A percentile compares a stretch with the other conserved stretches of the same genome.
Conservation (phyloP, 2,329 filamentous ascomycete species). For the Beauveria brongniartii region DNA sequence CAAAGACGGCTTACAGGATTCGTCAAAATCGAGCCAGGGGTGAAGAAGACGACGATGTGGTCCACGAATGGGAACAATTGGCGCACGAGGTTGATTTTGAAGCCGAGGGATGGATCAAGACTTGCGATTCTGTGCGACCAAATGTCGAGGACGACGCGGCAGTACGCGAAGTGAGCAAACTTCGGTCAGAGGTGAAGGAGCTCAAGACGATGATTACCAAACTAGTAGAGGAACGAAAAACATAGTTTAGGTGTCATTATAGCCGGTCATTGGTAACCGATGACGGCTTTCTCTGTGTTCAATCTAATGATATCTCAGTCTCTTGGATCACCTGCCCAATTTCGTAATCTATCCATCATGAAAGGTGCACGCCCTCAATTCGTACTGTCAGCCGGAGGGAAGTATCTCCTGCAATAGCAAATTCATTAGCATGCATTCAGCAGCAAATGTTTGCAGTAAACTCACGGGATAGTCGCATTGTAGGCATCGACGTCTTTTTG, state of each 20-base stretch:
- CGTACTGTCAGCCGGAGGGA: background rate
- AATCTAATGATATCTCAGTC: background rate
- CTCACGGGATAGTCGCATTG: conserved; percentile 60
- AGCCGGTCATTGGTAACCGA: too few relatives aligned
- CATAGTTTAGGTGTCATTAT: background rate
- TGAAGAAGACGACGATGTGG: conserved; percentile 80
- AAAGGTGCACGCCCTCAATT: background rate
- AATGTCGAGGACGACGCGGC: conserved; percentile 75
- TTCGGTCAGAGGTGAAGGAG: conserved; percentile 50
- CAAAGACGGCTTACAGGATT: conserved; percentile 56
- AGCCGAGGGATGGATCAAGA: conserved; percentile 76
- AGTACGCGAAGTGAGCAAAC: conserved; percentile 57
- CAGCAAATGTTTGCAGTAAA: background rate
- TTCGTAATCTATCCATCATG: background rate
- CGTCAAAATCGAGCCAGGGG: conserved; percentile 66
- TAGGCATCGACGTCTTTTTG: conserved; percentile 72
- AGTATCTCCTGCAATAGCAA: background rate
- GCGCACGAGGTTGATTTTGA: conserved; percentile 67
- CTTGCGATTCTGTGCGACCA: conserved; percentile 64
- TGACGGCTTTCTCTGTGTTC: background rate
- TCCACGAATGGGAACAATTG: conserved; percentile 92
- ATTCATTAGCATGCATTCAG: background rate
- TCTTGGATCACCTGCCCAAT: background rate
- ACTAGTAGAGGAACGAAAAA: conserved; percentile 14
- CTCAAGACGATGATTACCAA: conserved; percentile 41